Evolutionary conservation across 78 protist species (phyloP), one percentile per base, ranked within the genome.

Genomic region (Chrysochromulina tobinii): DNA sequence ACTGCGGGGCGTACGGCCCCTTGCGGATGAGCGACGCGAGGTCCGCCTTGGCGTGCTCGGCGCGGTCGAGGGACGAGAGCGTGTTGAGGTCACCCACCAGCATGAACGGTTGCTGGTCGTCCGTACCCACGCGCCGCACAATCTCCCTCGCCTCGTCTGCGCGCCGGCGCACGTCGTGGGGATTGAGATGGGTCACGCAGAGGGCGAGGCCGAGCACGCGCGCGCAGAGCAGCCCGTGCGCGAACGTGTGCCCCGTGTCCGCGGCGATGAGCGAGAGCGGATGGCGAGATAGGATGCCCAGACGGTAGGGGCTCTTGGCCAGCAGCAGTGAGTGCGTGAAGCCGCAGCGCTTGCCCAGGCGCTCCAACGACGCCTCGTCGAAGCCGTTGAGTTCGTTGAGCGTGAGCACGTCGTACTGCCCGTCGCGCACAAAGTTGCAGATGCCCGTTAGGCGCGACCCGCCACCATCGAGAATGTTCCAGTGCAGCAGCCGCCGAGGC

Each of bases 171-270:
- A 20, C 6, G 20, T 11, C 8, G 79, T 69, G 50, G 20, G 79
- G 79, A 11, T 25, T 25, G 54, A 69, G 53, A 53, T 69, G 79
- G 20, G 79, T 69, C 54, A 69, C 54, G 17, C 79, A 69, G 53
- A 69, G 12, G 14, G 2, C 8, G 20, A 38, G 25, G 20, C 18
- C 53, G 0, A 69, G 79, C 7, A 27, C 53, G 53, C 53, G 54
- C 17, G 18, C 79, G 79, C 79, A 69, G 25, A 69, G 79, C 79
- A 69, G 50, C 20, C 79, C 79, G 18, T 69, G 79, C 79, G 79
- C 79, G 17, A 69, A 69, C 21, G 53, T 15, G 12, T 7, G 54
- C 14, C 53, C 53, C 25, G 0, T 3, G 21, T 38, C 54, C 21
- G 20, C 15, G 15, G 18, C 54, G 2, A 38, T 2, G 15, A 5